Base-by-base conservation (phyloP, 441 rosid genomes). In the Hura crepitans region DNA sequence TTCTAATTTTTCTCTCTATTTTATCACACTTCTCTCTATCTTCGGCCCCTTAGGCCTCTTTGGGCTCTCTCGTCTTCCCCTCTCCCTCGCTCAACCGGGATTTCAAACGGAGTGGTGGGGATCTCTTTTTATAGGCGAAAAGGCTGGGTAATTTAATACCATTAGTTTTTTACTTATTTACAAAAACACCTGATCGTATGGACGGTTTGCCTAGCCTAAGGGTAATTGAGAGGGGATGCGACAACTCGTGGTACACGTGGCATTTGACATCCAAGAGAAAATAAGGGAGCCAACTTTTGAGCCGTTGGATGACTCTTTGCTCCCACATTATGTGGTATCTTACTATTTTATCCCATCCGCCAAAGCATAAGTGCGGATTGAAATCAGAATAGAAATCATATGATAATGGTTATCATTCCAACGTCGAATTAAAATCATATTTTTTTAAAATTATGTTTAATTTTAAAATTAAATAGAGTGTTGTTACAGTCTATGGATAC, bases 121-220 rank as follows among this genome's bases (percentile, higher is more conserved):
- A 2, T 53, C 14, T 14, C 0, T 66, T 75, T 85, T 78, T 82
- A 85, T 85, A 81, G 74, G 72, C 77, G 54, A 72, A 51, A 23
- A 9, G 39, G 45, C 13, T 2, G 2, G 46, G 33, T 73, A 8
- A 7, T 54, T 68, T 70, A 75, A 58, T 51, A 49, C 68, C 70
- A 35, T 43, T 47, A 11, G 27, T 67, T 66, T 75, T 65, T 23
- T 25, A 2, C 8, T 33, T 65, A 80, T 74, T 85, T 78, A 79
- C 85, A 63, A 47, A 55, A 79, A 64, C 46, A 20, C 77, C 78
- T 27, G 0, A 3, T 20, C 3, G 69, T 62, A 68, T 66, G 71
- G 66, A 50, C 62, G 6, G 1, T 0, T 50, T 14, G 43, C 23
- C 3, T 22, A 3, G 54, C 20, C 13, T 31, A 9, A 66, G 17